Evolutionary conservation across 2,329 filamentous ascomycete genomes (phyloP).

Genomic region (Talaromyces sp.): DNA sequence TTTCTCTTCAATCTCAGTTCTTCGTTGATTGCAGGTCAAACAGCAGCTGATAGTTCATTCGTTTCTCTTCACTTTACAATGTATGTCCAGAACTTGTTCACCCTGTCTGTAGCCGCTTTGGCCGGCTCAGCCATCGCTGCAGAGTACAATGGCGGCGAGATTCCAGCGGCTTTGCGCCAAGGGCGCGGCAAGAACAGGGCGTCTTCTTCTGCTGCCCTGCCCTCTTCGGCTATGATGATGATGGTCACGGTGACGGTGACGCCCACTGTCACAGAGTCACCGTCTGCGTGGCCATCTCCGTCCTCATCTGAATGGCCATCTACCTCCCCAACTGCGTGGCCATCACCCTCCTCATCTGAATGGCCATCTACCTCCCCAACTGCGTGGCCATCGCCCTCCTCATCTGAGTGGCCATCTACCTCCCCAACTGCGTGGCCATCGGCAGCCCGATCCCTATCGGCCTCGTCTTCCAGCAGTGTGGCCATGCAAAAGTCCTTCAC

Average conservation of each 20-base stretch:
- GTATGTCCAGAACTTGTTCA: conserved; percentile 9
- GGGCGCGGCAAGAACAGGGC: conserved; percentile 1
- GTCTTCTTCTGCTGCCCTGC: neutral
- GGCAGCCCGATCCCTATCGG: neutral
- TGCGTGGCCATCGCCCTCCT: too few relatives aligned
- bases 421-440: too few relatives aligned
- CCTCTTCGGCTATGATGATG: neutral
- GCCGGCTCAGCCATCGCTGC: conserved; percentile 9
- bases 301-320: too few relatives aligned
- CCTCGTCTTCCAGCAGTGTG: neutral
- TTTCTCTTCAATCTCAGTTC: neutral
- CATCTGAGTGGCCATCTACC: too few relatives aligned
- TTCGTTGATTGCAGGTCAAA: neutral
- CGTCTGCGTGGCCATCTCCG: too few relatives aligned
- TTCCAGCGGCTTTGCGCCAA: neutral
- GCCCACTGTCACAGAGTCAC: neutral
- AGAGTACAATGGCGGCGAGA: conserved; percentile 6
- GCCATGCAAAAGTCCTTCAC: neutral
- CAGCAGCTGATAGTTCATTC: neutral
- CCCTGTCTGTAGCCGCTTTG: conserved; percentile 8
- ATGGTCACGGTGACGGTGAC: neutral
- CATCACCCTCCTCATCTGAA: too few relatives aligned
- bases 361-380: too few relatives aligned
- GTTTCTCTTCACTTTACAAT: conserved; percentile 2
- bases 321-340: too few relatives aligned